These are phyloP conservation scores for Endothia cerciana DNA, from an alignment of 2,329 filamentous ascomycete genomes.

Conservation along the genomic window DNA sequence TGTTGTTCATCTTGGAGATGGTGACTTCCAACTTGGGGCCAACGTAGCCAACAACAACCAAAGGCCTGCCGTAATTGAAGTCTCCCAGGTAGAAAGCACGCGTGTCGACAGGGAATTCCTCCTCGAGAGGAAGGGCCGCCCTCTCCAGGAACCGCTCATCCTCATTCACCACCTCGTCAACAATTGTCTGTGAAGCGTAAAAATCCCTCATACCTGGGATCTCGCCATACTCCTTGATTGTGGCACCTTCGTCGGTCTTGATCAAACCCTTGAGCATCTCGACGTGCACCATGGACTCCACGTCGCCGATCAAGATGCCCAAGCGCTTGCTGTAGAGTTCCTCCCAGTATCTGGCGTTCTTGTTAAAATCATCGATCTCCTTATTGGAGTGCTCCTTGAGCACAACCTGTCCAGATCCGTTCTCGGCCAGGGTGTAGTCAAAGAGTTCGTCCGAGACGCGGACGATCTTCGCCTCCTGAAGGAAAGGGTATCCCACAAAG, in stretches of 20 bases:
- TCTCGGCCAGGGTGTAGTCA: conserved; percentile 74
- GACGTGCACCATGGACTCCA: conserved; percentile 89
- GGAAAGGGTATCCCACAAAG: conserved; percentile 91
- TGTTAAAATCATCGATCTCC: conserved; percentile 82
- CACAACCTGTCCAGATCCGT: conserved; percentile 64
- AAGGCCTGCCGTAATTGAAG: conserved; percentile 85
- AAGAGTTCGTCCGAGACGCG: conserved; percentile 93
- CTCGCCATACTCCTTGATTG: conserved; percentile 88
- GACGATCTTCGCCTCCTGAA: conserved; percentile 90
- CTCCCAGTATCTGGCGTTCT: conserved; percentile 83
- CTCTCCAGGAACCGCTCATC: conserved; percentile 93
- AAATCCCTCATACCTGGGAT: conserved; percentile 85
- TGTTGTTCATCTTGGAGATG: conserved; percentile 72
- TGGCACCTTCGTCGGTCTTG: conserved; percentile 89
- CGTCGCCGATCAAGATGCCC: conserved; percentile 81
- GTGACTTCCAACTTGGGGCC: conserved; percentile 77
- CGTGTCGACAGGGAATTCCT: conserved; percentile 85
- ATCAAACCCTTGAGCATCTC: conserved; percentile 90
- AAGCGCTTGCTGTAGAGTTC: conserved; percentile 87
- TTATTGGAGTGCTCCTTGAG: conserved; percentile 72
- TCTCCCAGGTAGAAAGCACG: conserved; percentile 93
- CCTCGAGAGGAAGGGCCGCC: conserved; percentile 81
- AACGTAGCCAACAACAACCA: conserved; percentile 78
- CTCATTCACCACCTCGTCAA: conserved; percentile 87
- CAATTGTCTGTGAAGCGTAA: conserved; percentile 88